A percentile compares a stretch with the other conserved stretches of the same genome.
Conservation (phyloP, 805 yeast genomes). For the Sugiyamaella chiloensis region DNA sequence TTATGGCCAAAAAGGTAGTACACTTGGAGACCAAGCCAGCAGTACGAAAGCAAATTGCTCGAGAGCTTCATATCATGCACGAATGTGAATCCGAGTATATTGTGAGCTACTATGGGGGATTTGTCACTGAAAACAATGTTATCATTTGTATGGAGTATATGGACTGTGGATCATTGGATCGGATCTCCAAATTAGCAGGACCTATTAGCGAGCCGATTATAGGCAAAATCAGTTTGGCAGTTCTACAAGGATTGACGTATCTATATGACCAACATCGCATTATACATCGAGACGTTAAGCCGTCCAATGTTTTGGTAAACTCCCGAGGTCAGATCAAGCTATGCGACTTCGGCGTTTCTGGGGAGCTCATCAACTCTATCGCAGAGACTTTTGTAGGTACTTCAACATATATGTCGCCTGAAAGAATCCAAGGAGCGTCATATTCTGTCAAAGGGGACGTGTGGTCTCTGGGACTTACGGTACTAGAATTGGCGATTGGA, state of each 20-base stretch:
- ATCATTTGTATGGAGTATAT: slow-evolving; percentile 94
- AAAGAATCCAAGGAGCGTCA: slow-evolving; percentile 89
- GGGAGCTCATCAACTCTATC: slow-evolving; percentile 86
- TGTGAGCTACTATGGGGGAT: slow-evolving; percentile 89
- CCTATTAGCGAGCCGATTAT: slow-evolving; percentile 66
- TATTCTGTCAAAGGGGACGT: slow-evolving; percentile 95
- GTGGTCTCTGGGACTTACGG: slow-evolving; percentile 92
- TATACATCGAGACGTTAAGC: slow-evolving; percentile 94
- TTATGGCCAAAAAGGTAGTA: slow-evolving; percentile 87
- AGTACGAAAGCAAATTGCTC: slow-evolving; percentile 75
- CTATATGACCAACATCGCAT: slow-evolving; percentile 80
- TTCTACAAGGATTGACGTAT: slow-evolving; percentile 76
- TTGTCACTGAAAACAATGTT: slow-evolving; percentile 64
- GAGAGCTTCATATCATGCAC: slow-evolving; percentile 87
- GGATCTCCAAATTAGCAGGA: slow-evolving; percentile 59
- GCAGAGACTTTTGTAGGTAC: slow-evolving; percentile 99
- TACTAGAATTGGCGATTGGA: slow-evolving; percentile 86
- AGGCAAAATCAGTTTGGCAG: slow-evolving; percentile 70
- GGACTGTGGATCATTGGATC: slow-evolving; percentile 91
- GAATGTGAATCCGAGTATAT: slow-evolving; percentile 80
- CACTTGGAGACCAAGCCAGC: slow-evolving; percentile 78
- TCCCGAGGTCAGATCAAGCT: slow-evolving; percentile 83
- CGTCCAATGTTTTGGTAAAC: slow-evolving; percentile 86
- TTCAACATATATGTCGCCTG: slow-evolving; percentile 97
- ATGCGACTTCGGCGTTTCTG: slow-evolving; percentile 95